Base-by-base conservation (phyloP, 805 yeast genomes). In the Candida manassasensis region DNA sequence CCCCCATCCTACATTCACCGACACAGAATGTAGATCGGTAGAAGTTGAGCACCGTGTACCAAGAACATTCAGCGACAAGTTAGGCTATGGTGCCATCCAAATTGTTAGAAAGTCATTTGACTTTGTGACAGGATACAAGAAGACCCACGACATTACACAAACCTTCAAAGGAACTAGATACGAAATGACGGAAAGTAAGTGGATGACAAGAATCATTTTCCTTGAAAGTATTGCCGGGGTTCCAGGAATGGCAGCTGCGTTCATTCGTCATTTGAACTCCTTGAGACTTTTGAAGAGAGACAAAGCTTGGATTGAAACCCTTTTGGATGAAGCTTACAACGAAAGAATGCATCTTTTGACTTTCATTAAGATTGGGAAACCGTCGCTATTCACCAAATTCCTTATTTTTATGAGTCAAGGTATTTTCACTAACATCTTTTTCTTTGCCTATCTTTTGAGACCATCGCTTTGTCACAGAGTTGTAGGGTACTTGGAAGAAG, bases 161-260 rank as follows among this genome's bases (percentile, higher is more conserved):
- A 52, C 32, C 7, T 61, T 59, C 34, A 52, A 53, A 18, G 69
- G 68, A 8, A 65, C 69, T 1, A 48, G 72, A 32, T 71, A 66
- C 42, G 62, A 62, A 35, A 76, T 81, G 84, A 75, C 81, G 4
- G 73, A 72, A 17, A 66, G 62, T 35, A 75, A 77, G 49, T 82
- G 88, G 88, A 47, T 82, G 39, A 72, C 77, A 5, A 55, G 83
- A 35, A 58, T 73, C 38, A 73, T 82, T 25, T 79, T 82, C 47
- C 66, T 81, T 45, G 89, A 81, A 54, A 71, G 79, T 40, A 69
- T 82, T 37, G 89, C 89, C 4, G 88, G 86, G 6, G 84, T 81
- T n/a, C 89, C 89, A 1, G 88, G 89, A 8, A 74, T 79, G 68
- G 83, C 78, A 31, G 89, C 84, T 3, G 82, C 83, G 1, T 81